These are phyloP conservation scores for Boletus rubroflammeus DNA, from an alignment of 768 basidiomycete species.

Conservation along the genomic window DNA sequence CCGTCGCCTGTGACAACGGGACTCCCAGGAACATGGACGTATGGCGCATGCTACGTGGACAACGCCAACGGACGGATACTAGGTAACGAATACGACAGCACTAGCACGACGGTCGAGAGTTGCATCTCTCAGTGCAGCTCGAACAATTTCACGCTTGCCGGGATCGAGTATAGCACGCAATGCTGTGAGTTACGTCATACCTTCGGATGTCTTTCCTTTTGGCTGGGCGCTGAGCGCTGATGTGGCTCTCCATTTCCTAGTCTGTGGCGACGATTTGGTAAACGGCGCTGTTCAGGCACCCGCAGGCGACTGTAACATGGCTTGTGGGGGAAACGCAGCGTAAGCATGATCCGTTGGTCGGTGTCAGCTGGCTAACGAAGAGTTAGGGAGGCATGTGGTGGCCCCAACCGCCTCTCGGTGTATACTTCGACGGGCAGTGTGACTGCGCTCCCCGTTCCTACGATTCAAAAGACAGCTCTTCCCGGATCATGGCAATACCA, in stretches of 20 bases:
- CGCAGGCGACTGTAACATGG: slow-evolving; percentile 63
- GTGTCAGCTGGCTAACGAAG: background rate
- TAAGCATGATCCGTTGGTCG: slow-evolving; percentile 31
- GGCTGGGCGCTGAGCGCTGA: no score
- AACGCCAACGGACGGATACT: slow-evolving; percentile 63
- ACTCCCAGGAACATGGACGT: slow-evolving; percentile 50
- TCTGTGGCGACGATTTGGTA: slow-evolving; percentile 66
- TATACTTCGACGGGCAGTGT: slow-evolving; percentile 55
- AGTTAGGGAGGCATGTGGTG: slow-evolving; percentile 66
- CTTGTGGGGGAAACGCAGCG: slow-evolving; percentile 67
- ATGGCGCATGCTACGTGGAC: slow-evolving; percentile 71
- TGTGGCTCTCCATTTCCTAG: slow-evolving; percentile 31
- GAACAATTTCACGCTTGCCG: slow-evolving; percentile 63
- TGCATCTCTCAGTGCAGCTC: slow-evolving; percentile 58
- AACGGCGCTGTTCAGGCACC: slow-evolving; percentile 52
- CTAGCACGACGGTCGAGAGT: slow-evolving; percentile 50
- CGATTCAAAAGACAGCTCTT: slow-evolving; percentile 49
- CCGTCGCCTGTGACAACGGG: background rate
- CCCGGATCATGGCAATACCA: slow-evolving; percentile 63
- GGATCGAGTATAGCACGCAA: slow-evolving; percentile 57
- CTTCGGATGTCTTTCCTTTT: background rate
- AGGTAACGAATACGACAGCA: slow-evolving; percentile 37
- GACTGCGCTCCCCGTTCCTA: slow-evolving; percentile 57
- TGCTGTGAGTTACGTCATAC: slow-evolving; percentile 39
- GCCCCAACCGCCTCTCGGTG: slow-evolving; percentile 66